Percentiles rank a stretch among this genome's conserved stretches.
phyloP scores from a whole-genome alignment of 495 filamentous ascomycete genomes.

The Monascus purpureus region DNA sequence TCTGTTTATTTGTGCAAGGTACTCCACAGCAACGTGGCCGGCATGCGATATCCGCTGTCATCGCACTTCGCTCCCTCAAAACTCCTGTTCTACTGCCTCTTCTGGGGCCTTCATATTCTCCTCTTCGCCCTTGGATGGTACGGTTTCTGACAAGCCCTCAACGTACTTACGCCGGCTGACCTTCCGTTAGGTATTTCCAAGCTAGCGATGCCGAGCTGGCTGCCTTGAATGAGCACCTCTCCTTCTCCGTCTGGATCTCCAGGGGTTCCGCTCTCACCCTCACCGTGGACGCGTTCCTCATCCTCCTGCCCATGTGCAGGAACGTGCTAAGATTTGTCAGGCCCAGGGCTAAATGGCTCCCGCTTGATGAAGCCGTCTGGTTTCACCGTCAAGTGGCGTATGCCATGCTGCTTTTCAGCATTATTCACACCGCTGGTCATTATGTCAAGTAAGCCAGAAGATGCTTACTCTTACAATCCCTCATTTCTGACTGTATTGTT shows the following conservation, averaged over 20 bases:
- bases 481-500: conserved; percentile 10
- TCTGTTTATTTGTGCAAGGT: too few species aligned
- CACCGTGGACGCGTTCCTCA: conserved; percentile 71
- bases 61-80: conserved; percentile 53
- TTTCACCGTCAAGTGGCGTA: conserved; percentile 96
- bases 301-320: conserved; percentile 87
- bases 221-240: conserved; percentile 65
- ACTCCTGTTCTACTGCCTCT: conserved; percentile 68
- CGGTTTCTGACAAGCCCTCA: conserved; percentile 1
- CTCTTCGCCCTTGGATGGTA: conserved; percentile 88
- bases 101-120: conserved; percentile 70
- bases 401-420: conserved; percentile 66
- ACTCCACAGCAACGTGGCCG: too few species aligned
- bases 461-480: background rate
- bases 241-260: conserved; percentile 89
- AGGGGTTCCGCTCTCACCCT: conserved; percentile 79
- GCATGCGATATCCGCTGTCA: conserved; percentile 13
- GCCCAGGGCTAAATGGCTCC: conserved; percentile 77
- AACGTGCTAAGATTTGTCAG: conserved; percentile 72
- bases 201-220: conserved; percentile 47
- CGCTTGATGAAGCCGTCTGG: conserved; percentile 90
- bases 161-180: conserved; percentile 13
- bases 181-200: conserved; percentile 58
- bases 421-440: conserved; percentile 63
- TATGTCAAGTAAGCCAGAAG: conserved; percentile 73